Percentiles rank a stretch among this genome's conserved stretches.
phyloP scores from a whole-genome alignment of 2,329 filamentous ascomycete genomes.

The Aschersonia sp. region DNA sequence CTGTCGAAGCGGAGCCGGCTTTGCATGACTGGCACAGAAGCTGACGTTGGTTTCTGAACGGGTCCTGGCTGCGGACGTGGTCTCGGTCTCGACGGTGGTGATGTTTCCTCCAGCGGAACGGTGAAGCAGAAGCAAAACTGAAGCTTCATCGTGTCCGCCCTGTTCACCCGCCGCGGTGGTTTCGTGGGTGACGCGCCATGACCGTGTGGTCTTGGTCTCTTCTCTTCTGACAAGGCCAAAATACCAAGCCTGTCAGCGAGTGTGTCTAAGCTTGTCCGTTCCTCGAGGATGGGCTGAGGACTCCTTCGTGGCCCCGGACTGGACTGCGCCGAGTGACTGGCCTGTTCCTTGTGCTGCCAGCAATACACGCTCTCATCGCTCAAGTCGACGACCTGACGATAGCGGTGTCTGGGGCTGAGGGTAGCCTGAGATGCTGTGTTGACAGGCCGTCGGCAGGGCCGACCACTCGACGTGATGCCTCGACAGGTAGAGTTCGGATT shows the following conservation, averaged over 20 bases:
- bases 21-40: slow-evolving; percentile 7
- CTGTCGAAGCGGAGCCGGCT: background rate
- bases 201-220: slow-evolving; percentile 9
- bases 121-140: slow-evolving; percentile 39
- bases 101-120: slow-evolving; percentile 29
- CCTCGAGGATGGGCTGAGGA: slow-evolving; percentile 41
- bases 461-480: slow-evolving; percentile 72
- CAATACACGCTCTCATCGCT: slow-evolving; percentile 59
- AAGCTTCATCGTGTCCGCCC: slow-evolving; percentile 15
- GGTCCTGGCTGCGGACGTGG: slow-evolving; percentile 31
- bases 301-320: slow-evolving; percentile 27
- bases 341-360: slow-evolving; percentile 93
- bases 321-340: slow-evolving; percentile 31
- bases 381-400: slow-evolving; percentile 25
- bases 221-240: slow-evolving; percentile 41
- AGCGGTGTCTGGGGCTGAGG: slow-evolving; percentile 10
- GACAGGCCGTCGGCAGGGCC: slow-evolving; percentile 65
- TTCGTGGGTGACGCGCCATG: slow-evolving; percentile 9
- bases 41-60: slow-evolving; percentile 20
- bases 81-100: slow-evolving; percentile 15
- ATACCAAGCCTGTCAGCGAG: slow-evolving; percentile 67
- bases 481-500: slow-evolving; percentile 74
- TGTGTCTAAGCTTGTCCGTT: slow-evolving; percentile 73
- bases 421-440: slow-evolving; percentile 13
- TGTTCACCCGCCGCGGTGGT: slow-evolving; percentile 8